Conservation (phyloP, 192 early-diverging fungal species). For the Rhizophlyctis rosea region DNA sequence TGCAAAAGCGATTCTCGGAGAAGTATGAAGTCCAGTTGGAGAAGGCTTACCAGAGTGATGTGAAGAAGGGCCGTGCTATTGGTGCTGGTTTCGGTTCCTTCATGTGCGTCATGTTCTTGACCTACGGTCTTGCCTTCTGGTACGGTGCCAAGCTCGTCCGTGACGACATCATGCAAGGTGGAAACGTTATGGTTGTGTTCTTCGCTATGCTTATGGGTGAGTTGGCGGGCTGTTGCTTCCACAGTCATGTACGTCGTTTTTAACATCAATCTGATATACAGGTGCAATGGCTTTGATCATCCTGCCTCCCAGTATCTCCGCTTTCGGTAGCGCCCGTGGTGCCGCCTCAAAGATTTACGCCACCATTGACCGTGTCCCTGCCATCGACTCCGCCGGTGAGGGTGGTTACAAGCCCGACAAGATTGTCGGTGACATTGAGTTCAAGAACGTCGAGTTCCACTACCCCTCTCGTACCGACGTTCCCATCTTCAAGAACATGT, state of each 20-base stretch:
- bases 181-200: conserved; percentile 43
- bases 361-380: conserved; percentile 45
- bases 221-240: too few species aligned
- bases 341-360: conserved; percentile 50
- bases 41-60: conserved; percentile 56
- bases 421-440: conserved; percentile 40
- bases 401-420: conserved; percentile 31
- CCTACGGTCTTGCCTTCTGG: conserved; percentile 83
- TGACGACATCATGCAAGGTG: conserved; percentile 44
- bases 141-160: conserved; percentile 67
- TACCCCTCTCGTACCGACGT: conserved; percentile 66
- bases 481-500: conserved; percentile 51
- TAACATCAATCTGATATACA: too few species aligned
- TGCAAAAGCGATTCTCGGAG: conserved; percentile 62
- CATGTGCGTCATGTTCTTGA: conserved; percentile 69
- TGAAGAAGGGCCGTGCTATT: conserved; percentile 52
- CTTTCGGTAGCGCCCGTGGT: conserved; percentile 36
- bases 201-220: conserved; percentile 42
- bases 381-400: conserved; percentile 39
- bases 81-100: conserved; percentile 73
- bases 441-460: conserved; percentile 45
- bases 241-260: conserved; percentile 43
- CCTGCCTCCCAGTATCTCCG: conserved; percentile 33
- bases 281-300: conserved; percentile 37
- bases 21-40: conserved; percentile 61